Evolutionary conservation across 257 asterid species (phyloP).

Genomic region (Fraxinus anomala): DNA sequence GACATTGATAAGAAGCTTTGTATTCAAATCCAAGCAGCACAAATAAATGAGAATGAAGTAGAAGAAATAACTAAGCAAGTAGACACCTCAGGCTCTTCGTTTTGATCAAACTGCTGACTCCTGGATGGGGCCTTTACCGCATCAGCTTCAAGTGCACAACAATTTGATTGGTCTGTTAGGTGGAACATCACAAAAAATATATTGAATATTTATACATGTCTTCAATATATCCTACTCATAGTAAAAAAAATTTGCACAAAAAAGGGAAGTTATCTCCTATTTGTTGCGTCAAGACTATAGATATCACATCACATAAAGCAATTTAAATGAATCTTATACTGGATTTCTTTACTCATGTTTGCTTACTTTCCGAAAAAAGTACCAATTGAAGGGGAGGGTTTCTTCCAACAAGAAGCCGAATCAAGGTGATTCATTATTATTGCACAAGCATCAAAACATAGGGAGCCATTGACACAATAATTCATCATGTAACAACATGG

Average conservation of each 20-base stretch:
- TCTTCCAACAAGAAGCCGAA: not conserved
- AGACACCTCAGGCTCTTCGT: conserved; percentile 55
- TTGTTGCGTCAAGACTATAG: conserved; percentile 13
- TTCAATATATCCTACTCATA: conserved; percentile 22
- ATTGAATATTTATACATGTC: conserved; percentile 7
- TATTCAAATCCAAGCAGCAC: conserved; percentile 12
- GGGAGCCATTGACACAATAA: not conserved
- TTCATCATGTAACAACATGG: not conserved
- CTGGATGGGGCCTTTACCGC: conserved; percentile 34
- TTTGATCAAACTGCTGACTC: conserved; percentile 32
- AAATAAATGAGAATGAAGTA: conserved; percentile 19
- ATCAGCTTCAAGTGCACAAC: conserved; percentile 37
- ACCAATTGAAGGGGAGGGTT: not conserved
- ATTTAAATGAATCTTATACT: conserved; percentile 7
- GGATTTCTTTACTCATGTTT: not conserved
- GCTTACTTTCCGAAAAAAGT: not conserved
- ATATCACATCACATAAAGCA: conserved; percentile 21
- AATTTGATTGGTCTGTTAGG: conserved; percentile 43
- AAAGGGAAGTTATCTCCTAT: conserved; percentile 14
- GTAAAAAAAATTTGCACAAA: not conserved
- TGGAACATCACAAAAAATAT: conserved; percentile 11
- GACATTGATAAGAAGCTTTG: conserved; percentile 9
- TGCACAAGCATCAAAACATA: not conserved
- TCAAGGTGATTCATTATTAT: not conserved
- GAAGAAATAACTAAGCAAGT: conserved; percentile 27